Conservation (phyloP, 2,329 filamentous ascomycete species). For the Aspergillus sp. region DNA sequence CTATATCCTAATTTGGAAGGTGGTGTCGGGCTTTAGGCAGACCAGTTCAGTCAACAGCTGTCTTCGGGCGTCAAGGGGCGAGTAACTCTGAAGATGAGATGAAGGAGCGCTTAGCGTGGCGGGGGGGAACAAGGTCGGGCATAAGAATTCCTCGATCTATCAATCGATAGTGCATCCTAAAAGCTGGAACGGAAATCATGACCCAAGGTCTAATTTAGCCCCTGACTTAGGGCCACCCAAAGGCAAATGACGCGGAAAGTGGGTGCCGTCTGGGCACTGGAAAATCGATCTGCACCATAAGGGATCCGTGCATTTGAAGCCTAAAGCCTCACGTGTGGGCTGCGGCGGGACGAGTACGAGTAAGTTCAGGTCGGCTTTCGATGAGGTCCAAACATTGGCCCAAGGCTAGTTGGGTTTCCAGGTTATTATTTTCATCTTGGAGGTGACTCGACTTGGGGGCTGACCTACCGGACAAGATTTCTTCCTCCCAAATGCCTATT, state of each 20-base stretch:
- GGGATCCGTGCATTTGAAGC: conserved; percentile 1
- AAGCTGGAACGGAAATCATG: not conserved
- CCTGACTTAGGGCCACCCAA: conserved; percentile 11
- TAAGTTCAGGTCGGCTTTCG: conserved; percentile 37
- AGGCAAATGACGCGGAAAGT: conserved; percentile 11
- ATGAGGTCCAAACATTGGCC: conserved; percentile 55
- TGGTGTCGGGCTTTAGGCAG: not conserved
- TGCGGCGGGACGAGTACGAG: conserved; percentile 20
- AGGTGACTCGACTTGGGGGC: not conserved
- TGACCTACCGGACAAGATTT: conserved; percentile 76
- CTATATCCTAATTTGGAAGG: not conserved
- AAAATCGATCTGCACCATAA: not conserved
- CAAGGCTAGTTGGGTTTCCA: conserved; percentile 42
- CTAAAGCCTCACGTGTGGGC: conserved; percentile 24
- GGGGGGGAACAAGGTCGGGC: not conserved
- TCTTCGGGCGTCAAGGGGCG: not conserved
- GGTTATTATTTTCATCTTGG: not conserved
- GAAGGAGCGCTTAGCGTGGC: not conserved
- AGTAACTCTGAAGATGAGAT: not conserved
- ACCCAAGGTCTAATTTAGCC: conserved; percentile 14
- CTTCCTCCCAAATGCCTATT: conserved; percentile 93
- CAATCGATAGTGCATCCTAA: conserved; percentile 17
- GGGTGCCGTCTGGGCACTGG: not conserved
- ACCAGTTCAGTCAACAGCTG: not conserved
- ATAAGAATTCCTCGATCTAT: conserved; percentile 12